Conservation (phyloP, 371 early-diverging fungal genomes). For the Mortierella sp. region DNA sequence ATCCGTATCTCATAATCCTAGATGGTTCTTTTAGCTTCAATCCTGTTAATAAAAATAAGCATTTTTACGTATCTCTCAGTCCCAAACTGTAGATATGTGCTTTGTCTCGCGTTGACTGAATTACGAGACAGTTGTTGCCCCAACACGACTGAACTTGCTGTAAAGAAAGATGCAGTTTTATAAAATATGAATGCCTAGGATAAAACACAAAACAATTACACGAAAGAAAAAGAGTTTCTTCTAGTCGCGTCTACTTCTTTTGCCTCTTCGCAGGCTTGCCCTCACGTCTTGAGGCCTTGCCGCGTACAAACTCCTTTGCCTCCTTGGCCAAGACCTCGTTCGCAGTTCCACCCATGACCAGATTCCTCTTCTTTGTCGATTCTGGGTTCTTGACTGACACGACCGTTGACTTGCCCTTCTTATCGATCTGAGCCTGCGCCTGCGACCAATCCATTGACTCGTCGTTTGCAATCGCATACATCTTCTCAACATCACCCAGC, state of each 20-base stretch:
- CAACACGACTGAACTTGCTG: no score
- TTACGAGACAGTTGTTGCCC: no score
- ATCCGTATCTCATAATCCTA: no score
- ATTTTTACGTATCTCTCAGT: no score
- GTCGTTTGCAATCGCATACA: slow-evolving; percentile 80
- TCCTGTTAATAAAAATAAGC: no score
- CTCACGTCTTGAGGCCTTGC: slow-evolving; percentile 51
- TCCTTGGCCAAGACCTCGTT: slow-evolving; percentile 44
- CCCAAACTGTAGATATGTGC: no score
- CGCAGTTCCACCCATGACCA: slow-evolving; percentile 43
- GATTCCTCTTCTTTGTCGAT: slow-evolving; percentile 73
- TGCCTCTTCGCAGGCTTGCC: slow-evolving; percentile 45
- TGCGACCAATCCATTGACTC: slow-evolving; percentile 75
- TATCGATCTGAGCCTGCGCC: slow-evolving; percentile 70
- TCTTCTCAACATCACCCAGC: slow-evolving; percentile 81
- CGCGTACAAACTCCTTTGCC: slow-evolving; percentile 46
- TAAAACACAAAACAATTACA: no score
- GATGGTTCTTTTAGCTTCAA: no score
- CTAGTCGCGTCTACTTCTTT: slow-evolving; percentile 31
- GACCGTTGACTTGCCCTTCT: slow-evolving; percentile 66
- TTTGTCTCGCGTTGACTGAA: no score
- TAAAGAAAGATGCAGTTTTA: no score
- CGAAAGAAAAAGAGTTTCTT: no score
- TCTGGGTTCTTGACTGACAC: slow-evolving; percentile 82
- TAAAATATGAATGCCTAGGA: no score